A percentile compares a stretch with the other conserved stretches of the same genome.
These are phyloP conservation scores for Daldinia caldariorum DNA, from an alignment of 495 filamentous ascomycete genomes.

Conservation along the genomic window DNA sequence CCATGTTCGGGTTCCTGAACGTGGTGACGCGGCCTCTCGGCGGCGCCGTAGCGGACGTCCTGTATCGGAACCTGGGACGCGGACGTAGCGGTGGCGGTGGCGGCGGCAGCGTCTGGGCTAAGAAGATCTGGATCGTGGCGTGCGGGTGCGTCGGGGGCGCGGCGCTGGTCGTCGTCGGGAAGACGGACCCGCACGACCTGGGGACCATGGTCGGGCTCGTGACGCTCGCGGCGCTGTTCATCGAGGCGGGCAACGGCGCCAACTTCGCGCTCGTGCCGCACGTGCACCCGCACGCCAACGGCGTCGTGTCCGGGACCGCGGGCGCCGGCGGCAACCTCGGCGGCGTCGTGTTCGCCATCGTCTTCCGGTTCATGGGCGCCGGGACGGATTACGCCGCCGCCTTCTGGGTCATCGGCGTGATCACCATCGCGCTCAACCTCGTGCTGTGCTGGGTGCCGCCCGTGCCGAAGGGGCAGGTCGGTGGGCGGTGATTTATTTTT, in stretches of 20 bases:
- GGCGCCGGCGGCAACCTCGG: slow-evolving; percentile 86
- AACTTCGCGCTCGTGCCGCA: slow-evolving; percentile 89
- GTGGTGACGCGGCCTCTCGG: slow-evolving; percentile 77
- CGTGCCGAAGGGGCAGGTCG: slow-evolving; percentile 74
- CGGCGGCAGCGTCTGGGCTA: slow-evolving; percentile 69
- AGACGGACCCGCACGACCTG: slow-evolving; percentile 66
- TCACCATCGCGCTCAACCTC: slow-evolving; percentile 74
- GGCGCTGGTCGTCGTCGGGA: slow-evolving; percentile 76
- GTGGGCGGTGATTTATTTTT: slow-evolving; percentile 63
- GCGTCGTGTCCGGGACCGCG: slow-evolving; percentile 77
- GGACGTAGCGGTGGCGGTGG: no score
- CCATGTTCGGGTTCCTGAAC: slow-evolving; percentile 93
- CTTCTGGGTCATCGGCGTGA: slow-evolving; percentile 85
- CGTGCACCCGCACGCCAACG: slow-evolving; percentile 75
- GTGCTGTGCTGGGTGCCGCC: slow-evolving; percentile 76
- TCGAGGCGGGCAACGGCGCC: slow-evolving; percentile 84
- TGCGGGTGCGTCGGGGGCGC: slow-evolving; percentile 71
- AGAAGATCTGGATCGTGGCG: slow-evolving; percentile 76
- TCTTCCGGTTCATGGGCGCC: slow-evolving; percentile 77
- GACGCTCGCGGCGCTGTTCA: slow-evolving; percentile 77
- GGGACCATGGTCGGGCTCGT: slow-evolving; percentile 80
- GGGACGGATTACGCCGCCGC: slow-evolving; percentile 70
- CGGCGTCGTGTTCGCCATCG: slow-evolving; percentile 84
- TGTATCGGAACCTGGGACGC: slow-evolving; percentile 66
- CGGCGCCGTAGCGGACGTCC: slow-evolving; percentile 75